A percentile compares a stretch with the other conserved stretches of the same genome.
These are phyloP conservation scores for Solanum hybrid DNA, from an alignment of 305 asterid genomes.

Conservation along the genomic window DNA sequence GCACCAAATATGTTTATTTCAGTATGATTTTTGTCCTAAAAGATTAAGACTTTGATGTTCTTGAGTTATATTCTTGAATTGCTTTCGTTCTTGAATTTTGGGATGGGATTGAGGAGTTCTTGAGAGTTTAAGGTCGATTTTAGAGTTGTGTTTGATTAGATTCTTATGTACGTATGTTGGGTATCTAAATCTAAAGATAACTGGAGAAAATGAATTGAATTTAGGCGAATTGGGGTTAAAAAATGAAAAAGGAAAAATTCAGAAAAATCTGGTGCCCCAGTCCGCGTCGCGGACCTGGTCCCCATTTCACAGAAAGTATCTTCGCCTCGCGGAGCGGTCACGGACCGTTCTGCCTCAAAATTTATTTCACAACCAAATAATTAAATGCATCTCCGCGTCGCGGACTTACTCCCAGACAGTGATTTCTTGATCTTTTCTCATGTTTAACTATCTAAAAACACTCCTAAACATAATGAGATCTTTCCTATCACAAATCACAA, in stretches of 20 bases:
- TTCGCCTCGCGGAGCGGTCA: not conserved
- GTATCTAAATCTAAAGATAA: not conserved
- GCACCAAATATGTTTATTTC: not conserved
- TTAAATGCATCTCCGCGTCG: not conserved
- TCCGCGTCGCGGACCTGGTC: not conserved
- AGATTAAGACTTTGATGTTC: not conserved
- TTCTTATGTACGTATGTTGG: not conserved
- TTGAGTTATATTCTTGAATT: not conserved
- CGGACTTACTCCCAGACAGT: not conserved
- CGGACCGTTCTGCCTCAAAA: not conserved
- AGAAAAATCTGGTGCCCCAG: not conserved
- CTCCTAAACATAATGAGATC: not conserved
- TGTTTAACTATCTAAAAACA: not conserved
- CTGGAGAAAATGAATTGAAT: not conserved
- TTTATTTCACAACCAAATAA: too few relatives aligned
- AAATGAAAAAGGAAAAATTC: not conserved
- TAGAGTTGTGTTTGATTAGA: not conserved
- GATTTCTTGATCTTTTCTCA: not conserved
- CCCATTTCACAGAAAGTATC: not conserved
- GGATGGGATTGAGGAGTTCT: not conserved
- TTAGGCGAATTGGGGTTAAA: not conserved
- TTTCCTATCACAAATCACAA: not conserved
- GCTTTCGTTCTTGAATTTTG: not conserved
- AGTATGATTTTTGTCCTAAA: not conserved
- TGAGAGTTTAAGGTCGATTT: not conserved